A percentile compares a stretch with the other conserved stretches of the same genome.
Conservation (phyloP, 306 rosid genomes). For the Malus asiatica region DNA sequence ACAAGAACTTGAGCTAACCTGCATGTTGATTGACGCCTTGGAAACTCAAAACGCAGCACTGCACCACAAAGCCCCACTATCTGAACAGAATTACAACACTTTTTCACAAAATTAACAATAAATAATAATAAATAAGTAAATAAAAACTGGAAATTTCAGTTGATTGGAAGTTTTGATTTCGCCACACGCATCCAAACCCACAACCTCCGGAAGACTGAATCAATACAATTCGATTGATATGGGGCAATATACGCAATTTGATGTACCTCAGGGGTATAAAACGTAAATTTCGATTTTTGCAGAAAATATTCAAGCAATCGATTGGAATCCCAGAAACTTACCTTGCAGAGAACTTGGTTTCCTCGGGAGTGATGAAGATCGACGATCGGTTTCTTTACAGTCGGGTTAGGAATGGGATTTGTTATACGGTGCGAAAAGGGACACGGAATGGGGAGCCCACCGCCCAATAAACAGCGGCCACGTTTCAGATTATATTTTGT, state of each 20-base stretch:
- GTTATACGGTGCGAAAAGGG: neutral
- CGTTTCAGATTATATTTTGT: neutral
- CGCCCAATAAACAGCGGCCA: neutral
- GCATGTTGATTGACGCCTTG: conserved; percentile 34
- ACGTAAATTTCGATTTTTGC: neutral
- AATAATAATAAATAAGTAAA: neutral
- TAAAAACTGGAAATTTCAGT: neutral
- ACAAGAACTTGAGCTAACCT: conserved; percentile 24
- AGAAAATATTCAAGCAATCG: neutral
- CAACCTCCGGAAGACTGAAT: neutral
- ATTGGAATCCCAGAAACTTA: neutral
- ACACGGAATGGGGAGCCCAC: neutral
- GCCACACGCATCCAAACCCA: neutral
- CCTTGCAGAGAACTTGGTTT: neutral
- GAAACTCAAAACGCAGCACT: neutral
- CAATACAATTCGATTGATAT: neutral
- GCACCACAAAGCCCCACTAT: neutral
- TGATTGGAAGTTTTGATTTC: neutral
- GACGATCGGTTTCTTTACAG: neutral
- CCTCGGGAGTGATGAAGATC: neutral
- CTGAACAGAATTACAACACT: neutral
- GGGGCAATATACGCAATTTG: neutral
- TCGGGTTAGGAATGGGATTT: neutral
- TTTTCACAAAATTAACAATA: neutral
- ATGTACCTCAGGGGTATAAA: neutral